Percentiles rank a stretch among this genome's conserved stretches.
Conservation (phyloP, 108 stramenopile species). For the Stephanodiscus minutulus region DNA sequence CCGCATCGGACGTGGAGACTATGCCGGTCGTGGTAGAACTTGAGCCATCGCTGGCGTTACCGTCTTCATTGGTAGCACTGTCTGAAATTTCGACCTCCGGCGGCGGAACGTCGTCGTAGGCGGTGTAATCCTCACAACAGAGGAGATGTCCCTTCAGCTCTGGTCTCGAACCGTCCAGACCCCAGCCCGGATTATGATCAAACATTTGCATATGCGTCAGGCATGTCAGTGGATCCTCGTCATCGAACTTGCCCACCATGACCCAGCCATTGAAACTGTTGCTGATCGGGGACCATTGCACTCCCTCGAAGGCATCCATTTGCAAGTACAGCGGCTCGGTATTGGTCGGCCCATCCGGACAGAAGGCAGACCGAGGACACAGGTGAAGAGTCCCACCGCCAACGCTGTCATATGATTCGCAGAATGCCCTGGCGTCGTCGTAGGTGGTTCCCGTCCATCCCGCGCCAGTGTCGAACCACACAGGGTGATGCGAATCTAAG, state of each 20-base stretch:
- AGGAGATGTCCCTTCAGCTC: slow-evolving; percentile 40
- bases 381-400: slow-evolving; percentile 7
- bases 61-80: not conserved
- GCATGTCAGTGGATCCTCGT: slow-evolving; percentile 31
- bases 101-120: not conserved
- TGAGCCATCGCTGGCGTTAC: too few relatives aligned
- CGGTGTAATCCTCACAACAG: slow-evolving; percentile 27
- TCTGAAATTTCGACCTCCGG: not conserved
- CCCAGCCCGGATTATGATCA: slow-evolving; percentile 33
- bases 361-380: slow-evolving; percentile 12
- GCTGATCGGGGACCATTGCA: slow-evolving; percentile 47
- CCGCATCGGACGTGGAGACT: not conserved
- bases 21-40: too few relatives aligned
- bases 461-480: slow-evolving; percentile 26
- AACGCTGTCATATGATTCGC: slow-evolving; percentile 20
- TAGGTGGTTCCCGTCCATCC: slow-evolving; percentile 48
- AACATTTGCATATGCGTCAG: slow-evolving; percentile 27
- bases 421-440: slow-evolving; percentile 34
- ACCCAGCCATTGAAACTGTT: slow-evolving; percentile 34
- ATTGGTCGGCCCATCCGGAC: slow-evolving; percentile 17
- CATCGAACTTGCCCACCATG: slow-evolving; percentile 45
- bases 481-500: slow-evolving; percentile 26
- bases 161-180: slow-evolving; percentile 40
- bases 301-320: slow-evolving; percentile 38
- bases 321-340: slow-evolving; percentile 19